Evolutionary conservation across 306 rosid genomes (phyloP).

Genomic region (Ormosia emarginata): DNA sequence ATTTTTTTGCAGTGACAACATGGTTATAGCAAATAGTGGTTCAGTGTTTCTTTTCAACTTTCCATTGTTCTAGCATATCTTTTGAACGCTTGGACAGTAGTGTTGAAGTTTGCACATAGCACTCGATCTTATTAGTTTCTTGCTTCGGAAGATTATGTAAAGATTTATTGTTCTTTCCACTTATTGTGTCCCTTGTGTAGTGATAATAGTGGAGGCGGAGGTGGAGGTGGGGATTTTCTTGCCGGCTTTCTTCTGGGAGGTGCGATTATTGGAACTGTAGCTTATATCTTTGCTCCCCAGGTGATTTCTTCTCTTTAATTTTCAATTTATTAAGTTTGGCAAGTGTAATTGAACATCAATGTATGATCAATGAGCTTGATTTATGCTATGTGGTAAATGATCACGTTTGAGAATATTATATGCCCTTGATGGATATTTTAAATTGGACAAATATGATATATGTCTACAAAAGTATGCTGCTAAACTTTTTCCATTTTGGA

Average conservation of each 20-base stretch:
- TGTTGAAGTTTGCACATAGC: background rate
- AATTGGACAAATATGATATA: background rate
- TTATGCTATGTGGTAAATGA: background rate
- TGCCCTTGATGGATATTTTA: background rate
- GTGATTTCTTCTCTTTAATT: constrained; percentile 28
- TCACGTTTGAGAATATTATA: background rate
- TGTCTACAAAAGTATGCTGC: background rate
- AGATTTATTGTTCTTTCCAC: background rate
- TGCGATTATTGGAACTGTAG: constrained; percentile 64
- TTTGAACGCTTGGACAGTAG: background rate
- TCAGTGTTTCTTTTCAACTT: background rate
- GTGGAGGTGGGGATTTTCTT: constrained; percentile 66
- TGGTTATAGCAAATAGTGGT: background rate
- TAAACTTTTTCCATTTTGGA: background rate
- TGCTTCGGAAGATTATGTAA: background rate
- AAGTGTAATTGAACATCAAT: background rate
- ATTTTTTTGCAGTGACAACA: background rate
- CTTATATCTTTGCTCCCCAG: constrained; percentile 80
- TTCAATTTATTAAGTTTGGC: background rate
- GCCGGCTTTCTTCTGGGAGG: constrained; percentile 76
- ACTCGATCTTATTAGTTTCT: background rate
- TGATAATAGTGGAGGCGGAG: constrained; percentile 39
- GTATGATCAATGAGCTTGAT: background rate
- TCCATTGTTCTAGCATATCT: background rate
- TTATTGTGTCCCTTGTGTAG: constrained; percentile 27